Evolutionary conservation across 1,284 basidiomycete genomes (phyloP).

Genomic region (Earliella scabrosa): DNA sequence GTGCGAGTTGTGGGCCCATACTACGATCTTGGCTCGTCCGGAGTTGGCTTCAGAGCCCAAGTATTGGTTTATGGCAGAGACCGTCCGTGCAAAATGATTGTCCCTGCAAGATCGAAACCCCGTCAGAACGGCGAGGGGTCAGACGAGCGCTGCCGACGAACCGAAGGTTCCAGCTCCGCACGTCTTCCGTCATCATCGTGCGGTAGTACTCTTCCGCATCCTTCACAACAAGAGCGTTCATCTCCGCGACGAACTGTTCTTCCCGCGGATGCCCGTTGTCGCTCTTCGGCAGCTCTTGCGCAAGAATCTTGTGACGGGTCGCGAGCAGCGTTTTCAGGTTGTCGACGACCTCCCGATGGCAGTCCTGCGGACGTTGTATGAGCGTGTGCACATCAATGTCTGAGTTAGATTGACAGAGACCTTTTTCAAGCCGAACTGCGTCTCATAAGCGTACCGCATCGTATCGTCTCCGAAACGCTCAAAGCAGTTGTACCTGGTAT

Average conservation of each 20-base stretch:
- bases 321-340: constrained; percentile 27
- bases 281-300: constrained; percentile 18
- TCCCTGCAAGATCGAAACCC: constrained; percentile 29
- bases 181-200: constrained; percentile 32
- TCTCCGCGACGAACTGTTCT: constrained; percentile 35
- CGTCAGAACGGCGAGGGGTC: neutral
- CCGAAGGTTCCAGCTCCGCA: constrained; percentile 33
- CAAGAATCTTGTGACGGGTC: constrained; percentile 28
- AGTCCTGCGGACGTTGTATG: constrained; percentile 19
- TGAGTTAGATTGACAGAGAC: constrained; percentile 10
- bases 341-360: constrained; percentile 32
- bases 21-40: constrained; percentile 30
- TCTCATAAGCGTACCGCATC: constrained; percentile 30
- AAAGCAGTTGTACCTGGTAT: constrained; percentile 33
- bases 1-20: constrained; percentile 37
- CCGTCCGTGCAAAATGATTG: constrained; percentile 32
- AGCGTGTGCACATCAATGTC: neutral
- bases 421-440: constrained; percentile 31
- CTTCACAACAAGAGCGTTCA: constrained; percentile 34
- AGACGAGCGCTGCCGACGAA: neutral
- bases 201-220: constrained; percentile 37
- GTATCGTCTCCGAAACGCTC: constrained; percentile 36
- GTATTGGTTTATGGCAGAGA: constrained; percentile 26
- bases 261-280: constrained; percentile 24
- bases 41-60: constrained; percentile 19